These are phyloP conservation scores for Adansonia grandidieri DNA, from an alignment of 441 rosid genomes.

Conservation along the genomic window DNA sequence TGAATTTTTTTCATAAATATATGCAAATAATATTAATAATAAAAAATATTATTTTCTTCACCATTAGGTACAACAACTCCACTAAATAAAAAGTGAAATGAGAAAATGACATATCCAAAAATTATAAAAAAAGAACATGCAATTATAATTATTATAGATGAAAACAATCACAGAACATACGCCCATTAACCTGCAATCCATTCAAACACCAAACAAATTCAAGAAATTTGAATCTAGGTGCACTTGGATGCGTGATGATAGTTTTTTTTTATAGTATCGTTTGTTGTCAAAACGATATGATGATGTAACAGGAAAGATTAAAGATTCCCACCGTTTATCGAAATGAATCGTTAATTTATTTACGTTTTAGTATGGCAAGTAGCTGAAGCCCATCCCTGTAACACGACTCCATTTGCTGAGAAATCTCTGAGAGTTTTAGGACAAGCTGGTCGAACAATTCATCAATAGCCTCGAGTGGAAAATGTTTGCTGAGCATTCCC, in stretches of 20 bases:
- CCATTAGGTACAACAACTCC: not conserved
- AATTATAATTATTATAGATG: not conserved
- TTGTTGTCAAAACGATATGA: no score
- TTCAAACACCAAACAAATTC: not conserved
- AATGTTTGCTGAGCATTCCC: slow-evolving; percentile 42
- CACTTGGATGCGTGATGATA: not conserved
- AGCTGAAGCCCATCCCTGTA: slow-evolving; percentile 30
- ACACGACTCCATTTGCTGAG: slow-evolving; percentile 9
- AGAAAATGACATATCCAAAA: not conserved
- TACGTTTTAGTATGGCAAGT: slow-evolving; percentile 35
- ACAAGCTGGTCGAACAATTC: slow-evolving; percentile 36
- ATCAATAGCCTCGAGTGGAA: slow-evolving; percentile 26
- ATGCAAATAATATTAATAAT: no score
- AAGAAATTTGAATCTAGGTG: not conserved
- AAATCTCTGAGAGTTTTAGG: slow-evolving; percentile 7
- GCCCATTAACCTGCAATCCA: not conserved
- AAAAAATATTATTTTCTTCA: no score
- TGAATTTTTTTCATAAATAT: no score
- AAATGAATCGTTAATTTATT: not conserved
- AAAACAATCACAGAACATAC: not conserved
- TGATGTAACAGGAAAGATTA: no score
- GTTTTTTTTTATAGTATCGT: not conserved
- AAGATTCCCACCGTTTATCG: not conserved
- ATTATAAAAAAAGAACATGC: not conserved
- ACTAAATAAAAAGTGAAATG: not conserved